Base-by-base conservation (phyloP, 306 rosid genomes). In the Fragaria nilgerrensis region DNA sequence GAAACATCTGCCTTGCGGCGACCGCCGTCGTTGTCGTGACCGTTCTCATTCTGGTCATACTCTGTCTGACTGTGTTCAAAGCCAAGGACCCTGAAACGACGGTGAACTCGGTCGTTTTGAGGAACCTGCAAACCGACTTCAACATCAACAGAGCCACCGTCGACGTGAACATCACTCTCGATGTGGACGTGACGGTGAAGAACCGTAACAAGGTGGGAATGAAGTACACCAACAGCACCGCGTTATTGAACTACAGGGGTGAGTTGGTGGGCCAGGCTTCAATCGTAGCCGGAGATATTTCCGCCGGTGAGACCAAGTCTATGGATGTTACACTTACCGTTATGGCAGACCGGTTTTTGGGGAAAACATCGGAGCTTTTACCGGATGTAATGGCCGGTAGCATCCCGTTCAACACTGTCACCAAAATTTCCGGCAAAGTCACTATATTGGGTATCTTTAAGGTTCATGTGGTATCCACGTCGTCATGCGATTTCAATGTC, bases 121-220 rank as follows among this genome's bases (percentile, higher is more conserved):
- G 63, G 7, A 77, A 89, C 53, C 59, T 90, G 74, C 71, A 78
- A 36, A 4, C 79, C 9, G 20, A 72, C 19, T 70, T 90, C 5
- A 22, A 79, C 73, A 0, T 85, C 1, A 77, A 82, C 5, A 16
- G 1, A 7, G 0, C 74, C 39, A 17, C 47, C 4, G 64, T 92
- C 8, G 2, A 65, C 23, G 3, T 92, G 55, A 94, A 94, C 68
- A 37, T 90, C 7, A 85, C 93, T 7, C 48, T 94, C 20, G 71
- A 29, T 0, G 85, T 79, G 19, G 59, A 79, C 23, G 44, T 88
- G 32, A 76, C 96, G 0, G 66, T 92, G 11, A 23, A 70, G 5
- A 94, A 94, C 56, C 81, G 90, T 0, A 94, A 92, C 77, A 83
- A 80, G 36, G 77, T 80, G 62, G 89, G 89, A 3, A 84, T 90